These are phyloP conservation scores for Parascedosporium putredinis DNA, from an alignment of 2,329 filamentous ascomycete species.

Conservation along the genomic window DNA sequence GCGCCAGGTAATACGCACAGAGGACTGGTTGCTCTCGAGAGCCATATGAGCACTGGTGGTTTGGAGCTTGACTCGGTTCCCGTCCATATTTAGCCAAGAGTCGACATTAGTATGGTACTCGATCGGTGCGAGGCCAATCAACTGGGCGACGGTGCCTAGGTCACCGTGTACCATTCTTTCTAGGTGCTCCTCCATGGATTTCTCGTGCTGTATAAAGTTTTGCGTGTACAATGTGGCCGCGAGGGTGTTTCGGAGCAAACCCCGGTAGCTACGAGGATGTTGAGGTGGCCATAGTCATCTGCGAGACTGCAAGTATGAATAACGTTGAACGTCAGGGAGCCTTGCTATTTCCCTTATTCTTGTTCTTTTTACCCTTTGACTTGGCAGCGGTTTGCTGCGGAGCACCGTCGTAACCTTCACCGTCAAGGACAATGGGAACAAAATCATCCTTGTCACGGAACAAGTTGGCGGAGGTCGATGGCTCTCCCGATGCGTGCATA, in stretches of 20 bases:
- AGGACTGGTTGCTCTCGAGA: neutral
- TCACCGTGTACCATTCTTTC: neutral
- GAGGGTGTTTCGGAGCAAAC: neutral
- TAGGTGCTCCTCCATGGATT: neutral
- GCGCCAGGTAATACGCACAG: neutral
- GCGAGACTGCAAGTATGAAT: neutral
- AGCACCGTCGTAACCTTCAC: neutral
- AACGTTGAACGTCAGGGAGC: neutral
- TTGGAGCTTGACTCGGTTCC: neutral
- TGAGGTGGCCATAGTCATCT: neutral
- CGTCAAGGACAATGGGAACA: neutral
- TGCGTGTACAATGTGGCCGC: neutral
- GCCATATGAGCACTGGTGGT: neutral
- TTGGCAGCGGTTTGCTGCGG: no score
- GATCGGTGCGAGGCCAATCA: neutral
- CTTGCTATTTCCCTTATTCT: neutral
- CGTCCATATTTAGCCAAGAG: neutral
- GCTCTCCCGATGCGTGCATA: neutral
- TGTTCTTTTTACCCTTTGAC: neutral
- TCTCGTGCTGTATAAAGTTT: neutral
- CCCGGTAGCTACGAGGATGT: neutral
- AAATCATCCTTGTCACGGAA: neutral
- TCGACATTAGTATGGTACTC: neutral
- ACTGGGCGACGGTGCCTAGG: neutral
- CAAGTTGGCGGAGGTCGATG: neutral